A percentile compares a stretch with the other conserved stretches of the same genome.
phyloP scores from a whole-genome alignment of 225 moss, liverwort and hornwort species.

The Lunularia cruciata region DNA sequence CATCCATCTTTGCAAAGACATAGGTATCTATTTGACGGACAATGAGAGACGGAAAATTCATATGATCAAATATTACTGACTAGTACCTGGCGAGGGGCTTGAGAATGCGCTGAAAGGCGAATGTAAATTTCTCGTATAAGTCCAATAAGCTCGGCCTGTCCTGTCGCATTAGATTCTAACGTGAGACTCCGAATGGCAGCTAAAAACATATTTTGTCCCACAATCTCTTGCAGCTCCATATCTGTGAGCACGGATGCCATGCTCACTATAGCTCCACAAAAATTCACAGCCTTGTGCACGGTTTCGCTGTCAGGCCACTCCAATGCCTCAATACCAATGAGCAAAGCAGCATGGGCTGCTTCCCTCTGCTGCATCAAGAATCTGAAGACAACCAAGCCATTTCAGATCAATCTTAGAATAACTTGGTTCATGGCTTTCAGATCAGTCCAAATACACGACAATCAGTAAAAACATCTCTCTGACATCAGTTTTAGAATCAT shows the following conservation, averaged over 20 bases:
- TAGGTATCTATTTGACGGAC: too few relatives aligned
- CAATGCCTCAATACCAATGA: constrained; percentile 79
- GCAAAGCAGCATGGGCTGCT: constrained; percentile 76
- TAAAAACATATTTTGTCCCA: constrained; percentile 86
- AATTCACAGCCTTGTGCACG: constrained; percentile 84
- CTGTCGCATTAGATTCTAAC: constrained; percentile 84
- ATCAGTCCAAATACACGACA: too few relatives aligned
- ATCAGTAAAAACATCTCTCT: too few relatives aligned
- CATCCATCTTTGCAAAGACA: background rate
- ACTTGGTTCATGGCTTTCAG: too few relatives aligned
- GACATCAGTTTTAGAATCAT: background rate
- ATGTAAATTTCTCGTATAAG: constrained; percentile 90
- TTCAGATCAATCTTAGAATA: too few relatives aligned
- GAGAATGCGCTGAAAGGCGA: constrained; percentile 50
- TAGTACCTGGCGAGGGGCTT: constrained; percentile 80
- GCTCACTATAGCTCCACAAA: constrained; percentile 77
- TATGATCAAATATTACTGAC: background rate
- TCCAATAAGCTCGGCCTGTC: constrained; percentile 87
- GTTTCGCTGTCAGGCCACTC: constrained; percentile 99
- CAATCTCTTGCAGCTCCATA: constrained; percentile 72
- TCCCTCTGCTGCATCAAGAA: constrained; percentile 81
- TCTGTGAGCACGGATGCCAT: constrained; percentile 63
- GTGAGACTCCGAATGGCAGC: constrained; percentile 84
- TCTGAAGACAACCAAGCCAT: constrained; percentile 33
- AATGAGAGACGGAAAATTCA: background rate